These are phyloP conservation scores for Moesziomyces antarcticus DNA, from an alignment of 1,284 basidiomycete species.

Conservation along the genomic window DNA sequence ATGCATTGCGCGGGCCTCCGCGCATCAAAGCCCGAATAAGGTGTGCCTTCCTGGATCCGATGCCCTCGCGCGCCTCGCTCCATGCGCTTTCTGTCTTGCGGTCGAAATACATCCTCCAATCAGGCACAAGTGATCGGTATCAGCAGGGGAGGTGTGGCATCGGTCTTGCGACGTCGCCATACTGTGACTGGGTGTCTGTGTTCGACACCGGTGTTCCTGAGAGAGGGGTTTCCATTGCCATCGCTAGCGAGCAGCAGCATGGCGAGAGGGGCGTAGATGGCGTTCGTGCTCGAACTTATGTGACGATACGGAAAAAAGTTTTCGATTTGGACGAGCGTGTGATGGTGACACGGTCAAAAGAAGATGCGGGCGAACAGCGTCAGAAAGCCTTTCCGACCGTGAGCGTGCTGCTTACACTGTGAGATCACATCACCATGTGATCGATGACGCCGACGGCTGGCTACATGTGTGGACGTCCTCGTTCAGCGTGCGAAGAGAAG, in stretches of 20 bases:
- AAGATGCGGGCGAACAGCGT: neutral
- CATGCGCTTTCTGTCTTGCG: neutral
- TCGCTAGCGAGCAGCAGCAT: neutral
- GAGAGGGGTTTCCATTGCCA: neutral
- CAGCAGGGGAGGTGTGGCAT: neutral
- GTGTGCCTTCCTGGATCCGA: too few species aligned
- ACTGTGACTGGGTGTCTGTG: neutral
- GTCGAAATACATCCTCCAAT: neutral
- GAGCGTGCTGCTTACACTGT: neutral
- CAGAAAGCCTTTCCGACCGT: neutral
- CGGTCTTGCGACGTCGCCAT: neutral
- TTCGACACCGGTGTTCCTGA: neutral
- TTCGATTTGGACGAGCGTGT: neutral
- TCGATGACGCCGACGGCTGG: neutral
- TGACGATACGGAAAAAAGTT: neutral
- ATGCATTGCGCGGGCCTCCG: neutral
- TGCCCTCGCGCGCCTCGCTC: neutral
- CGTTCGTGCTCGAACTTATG: neutral
- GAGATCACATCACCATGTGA: neutral
- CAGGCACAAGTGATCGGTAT: neutral
- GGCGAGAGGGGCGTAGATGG: neutral
- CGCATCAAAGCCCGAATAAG: neutral
- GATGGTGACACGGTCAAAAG: neutral
- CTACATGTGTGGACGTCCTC: neutral
- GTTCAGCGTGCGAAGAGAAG: neutral